These are phyloP conservation scores for Pythium insidiosum DNA, from an alignment of 352 stramenopile species.

Conservation along the genomic window DNA sequence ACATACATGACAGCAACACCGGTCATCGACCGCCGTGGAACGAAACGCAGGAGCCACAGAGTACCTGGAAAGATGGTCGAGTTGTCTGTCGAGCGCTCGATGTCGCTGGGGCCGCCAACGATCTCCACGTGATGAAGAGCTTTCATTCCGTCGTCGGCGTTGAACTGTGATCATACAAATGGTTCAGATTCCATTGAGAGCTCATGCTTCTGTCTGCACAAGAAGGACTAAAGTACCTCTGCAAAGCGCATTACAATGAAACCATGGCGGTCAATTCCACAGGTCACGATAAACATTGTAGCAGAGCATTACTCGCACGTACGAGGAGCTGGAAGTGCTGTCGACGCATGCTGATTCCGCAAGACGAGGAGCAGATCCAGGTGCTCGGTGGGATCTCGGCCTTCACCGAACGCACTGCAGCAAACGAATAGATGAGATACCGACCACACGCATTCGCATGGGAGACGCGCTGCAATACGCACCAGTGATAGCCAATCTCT, in stretches of 20 bases:
- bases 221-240: no score
- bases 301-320: no score
- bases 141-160: no score
- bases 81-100: slow-evolving; percentile 26
- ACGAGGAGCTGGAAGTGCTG: slow-evolving; percentile 25
- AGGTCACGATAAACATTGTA: no score
- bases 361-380: slow-evolving; percentile 56
- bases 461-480: background rate
- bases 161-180: no score
- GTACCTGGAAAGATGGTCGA: slow-evolving; percentile 58
- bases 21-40: no score
- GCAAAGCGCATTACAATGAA: no score
- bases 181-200: background rate
- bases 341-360: slow-evolving; percentile 35
- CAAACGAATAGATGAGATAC: background rate
- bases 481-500: slow-evolving; percentile 57
- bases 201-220: no score
- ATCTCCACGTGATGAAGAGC: slow-evolving; percentile 37
- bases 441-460: background rate
- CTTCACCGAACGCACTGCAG: slow-evolving; percentile 42
- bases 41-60: background rate
- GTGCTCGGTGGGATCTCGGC: slow-evolving; percentile 40
- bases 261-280: no score
- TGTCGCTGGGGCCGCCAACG: slow-evolving; percentile 46
- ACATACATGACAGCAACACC: no score